phyloP scores from a whole-genome alignment of 257 asterid genomes.

The Solanum bulbocastanum region DNA sequence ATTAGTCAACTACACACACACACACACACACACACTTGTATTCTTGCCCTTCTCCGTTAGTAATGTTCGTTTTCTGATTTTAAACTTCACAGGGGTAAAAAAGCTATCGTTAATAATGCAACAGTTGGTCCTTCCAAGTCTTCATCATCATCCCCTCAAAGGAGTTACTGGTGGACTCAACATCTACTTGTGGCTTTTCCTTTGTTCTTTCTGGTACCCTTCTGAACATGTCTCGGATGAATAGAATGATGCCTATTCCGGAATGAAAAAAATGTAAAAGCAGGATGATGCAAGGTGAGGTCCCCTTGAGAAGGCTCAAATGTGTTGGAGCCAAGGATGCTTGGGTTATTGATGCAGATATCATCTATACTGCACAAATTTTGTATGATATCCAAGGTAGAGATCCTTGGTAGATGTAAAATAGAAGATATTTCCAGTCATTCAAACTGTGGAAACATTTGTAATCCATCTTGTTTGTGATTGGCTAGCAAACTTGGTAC shows the following conservation, averaged over 20 bases:
- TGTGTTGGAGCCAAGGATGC: background rate
- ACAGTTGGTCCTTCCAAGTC: slow-evolving; percentile 35
- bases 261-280: background rate
- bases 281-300: background rate
- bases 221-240: background rate
- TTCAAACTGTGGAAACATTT: background rate
- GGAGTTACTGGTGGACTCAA: slow-evolving; percentile 6
- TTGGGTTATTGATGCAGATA: background rate
- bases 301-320: background rate
- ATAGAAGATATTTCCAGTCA: background rate
- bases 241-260: background rate
- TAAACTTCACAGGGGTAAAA: slow-evolving; percentile 40
- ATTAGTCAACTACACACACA: background rate
- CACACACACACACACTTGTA: background rate
- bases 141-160: slow-evolving; percentile 26
- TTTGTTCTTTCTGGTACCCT: slow-evolving; percentile 12
- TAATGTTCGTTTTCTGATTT: background rate
- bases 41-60: background rate
- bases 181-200: slow-evolving; percentile 29
- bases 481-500: background rate
- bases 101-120: slow-evolving; percentile 36
- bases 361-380: background rate
- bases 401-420: background rate
- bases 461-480: background rate
- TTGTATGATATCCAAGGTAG: background rate